phyloP scores from a whole-genome alignment of 2,329 filamentous ascomycete genomes.

The Cercospora janseana region DNA sequence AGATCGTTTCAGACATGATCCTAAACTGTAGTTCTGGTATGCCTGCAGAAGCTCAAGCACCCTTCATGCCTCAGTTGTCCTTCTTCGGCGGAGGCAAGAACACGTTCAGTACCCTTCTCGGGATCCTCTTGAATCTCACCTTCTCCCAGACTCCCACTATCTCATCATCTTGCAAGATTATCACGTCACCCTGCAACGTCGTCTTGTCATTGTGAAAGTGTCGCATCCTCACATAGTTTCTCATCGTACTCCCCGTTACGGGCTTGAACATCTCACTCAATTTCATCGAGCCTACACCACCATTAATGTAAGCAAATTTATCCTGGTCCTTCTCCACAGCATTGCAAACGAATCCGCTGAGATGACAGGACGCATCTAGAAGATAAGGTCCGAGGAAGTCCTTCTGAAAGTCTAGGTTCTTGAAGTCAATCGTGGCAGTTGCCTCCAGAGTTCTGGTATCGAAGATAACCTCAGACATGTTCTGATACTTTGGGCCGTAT shows the following conservation, averaged over 20 bases:
- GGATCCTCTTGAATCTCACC: constrained; percentile 51
- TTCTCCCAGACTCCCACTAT: constrained; percentile 37
- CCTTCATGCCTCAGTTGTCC: too few relatives aligned
- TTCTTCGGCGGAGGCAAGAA: constrained; percentile 61
- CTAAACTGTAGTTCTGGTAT: too few relatives aligned
- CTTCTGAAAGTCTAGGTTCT: constrained; percentile 25
- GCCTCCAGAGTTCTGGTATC: constrained; percentile 29
- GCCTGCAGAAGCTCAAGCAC: too few relatives aligned
- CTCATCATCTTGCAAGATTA: constrained; percentile 33
- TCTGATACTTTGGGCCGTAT: constrained; percentile 30
- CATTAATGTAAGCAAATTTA: constrained; percentile 38
- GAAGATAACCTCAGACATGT: constrained; percentile 33
- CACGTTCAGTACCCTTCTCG: constrained; percentile 61
- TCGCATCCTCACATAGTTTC: constrained; percentile 39
- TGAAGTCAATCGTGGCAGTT: constrained; percentile 35
- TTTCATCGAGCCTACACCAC: constrained; percentile 39
- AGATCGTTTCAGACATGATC: too few relatives aligned
- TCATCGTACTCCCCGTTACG: not conserved
- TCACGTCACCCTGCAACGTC: constrained; percentile 34
- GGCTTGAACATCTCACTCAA: constrained; percentile 28
- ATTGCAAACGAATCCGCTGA: constrained; percentile 43
- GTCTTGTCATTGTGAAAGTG: constrained; percentile 25
- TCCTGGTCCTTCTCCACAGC: constrained; percentile 33
- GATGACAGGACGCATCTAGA: constrained; percentile 40
- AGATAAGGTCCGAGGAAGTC: constrained; percentile 39